These are phyloP conservation scores for Xylaria sp. DNA, from an alignment of 2,329 filamentous ascomycete genomes.

Conservation along the genomic window DNA sequence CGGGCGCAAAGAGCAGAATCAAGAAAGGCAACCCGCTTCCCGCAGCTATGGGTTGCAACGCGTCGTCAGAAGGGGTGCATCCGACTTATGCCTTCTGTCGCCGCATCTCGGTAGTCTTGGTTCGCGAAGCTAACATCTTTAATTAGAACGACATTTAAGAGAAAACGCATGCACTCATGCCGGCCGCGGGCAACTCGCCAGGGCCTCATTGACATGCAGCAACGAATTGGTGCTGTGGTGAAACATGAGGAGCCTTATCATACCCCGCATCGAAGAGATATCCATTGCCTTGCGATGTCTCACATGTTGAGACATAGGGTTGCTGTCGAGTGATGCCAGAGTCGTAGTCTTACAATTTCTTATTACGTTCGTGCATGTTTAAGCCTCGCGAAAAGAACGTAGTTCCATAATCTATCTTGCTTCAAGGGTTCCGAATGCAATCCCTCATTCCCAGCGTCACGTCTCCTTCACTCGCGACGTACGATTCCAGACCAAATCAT, in stretches of 20 bases:
- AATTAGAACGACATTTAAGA: not conserved
- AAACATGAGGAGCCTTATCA: not conserved
- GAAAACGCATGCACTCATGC: not conserved
- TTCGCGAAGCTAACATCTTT: not conserved
- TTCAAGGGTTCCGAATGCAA: not conserved
- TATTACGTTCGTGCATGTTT: not conserved
- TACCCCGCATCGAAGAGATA: not conserved
- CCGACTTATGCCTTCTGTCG: conserved; percentile 2
- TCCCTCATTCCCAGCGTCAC: not conserved
- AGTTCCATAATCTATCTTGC: not conserved
- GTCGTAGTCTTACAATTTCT: no score
- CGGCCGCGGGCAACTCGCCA: not conserved
- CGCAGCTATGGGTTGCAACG: conserved; percentile 21
- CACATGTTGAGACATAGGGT: no score
- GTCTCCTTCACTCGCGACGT: no score
- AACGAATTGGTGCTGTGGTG: not conserved
- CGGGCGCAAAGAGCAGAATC: conserved; percentile 7
- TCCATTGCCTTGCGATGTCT: not conserved
- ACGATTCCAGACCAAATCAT: not conserved
- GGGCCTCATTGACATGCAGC: not conserved
- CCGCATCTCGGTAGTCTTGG: not conserved
- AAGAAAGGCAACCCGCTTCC: conserved; percentile 20
- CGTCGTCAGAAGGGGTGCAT: not conserved
- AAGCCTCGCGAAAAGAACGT: not conserved
- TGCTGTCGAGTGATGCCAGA: no score